Evolutionary conservation across 108 stramenopile genomes (phyloP), one percentile per base, ranked within the genome.

Genomic region (Thalassiosira profunda): DNA sequence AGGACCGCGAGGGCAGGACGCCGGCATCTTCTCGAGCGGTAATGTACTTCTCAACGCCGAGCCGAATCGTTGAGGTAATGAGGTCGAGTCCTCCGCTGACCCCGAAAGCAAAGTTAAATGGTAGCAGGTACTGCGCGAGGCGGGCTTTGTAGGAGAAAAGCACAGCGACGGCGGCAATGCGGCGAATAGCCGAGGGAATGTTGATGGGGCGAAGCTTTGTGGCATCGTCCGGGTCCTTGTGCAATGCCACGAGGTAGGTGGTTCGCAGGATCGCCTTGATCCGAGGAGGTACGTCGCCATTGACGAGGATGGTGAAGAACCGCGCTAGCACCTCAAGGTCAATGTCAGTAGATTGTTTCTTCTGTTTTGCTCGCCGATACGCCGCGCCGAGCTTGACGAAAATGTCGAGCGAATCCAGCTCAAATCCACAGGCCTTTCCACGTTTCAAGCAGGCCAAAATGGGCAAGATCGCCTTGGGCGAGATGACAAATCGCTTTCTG

Each of bases 171-270:
- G 37, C 58, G 11, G 14, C 20, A 41, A 60, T 34, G 8, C 58
- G 58, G 14, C 58, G 38, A 41, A 60, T 29, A 8, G 58, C 58
- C n/a, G 37, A 42, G 38, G 31, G 31, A n/a, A 60, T 40, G 37
- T 41, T 41, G n/a, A 60, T 60, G 33, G 58, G 58, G 7, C 58
- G 38, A 5, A 60, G 37, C 35, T 60, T 60, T 29, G 5, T 41
- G 9, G 24, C 40, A 41, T 60, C 24, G 7, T 11, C 24, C 43
- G 6, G 33, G 36, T 60, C 58, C 18, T 60, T 60, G n/a, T 60
- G 58, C 18, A 60, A 41, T 4, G 58, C 58, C 17, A 62, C 14
- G 20, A 62, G 29, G 41, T 62, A 62, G 20, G 29, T 62, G 43
- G 43, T 18, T 2, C 3, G 25, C 38, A 45, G 2, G 7, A 4